Base-by-base conservation (phyloP, 2,329 filamentous ascomycete species). In the Dactylellina parvicollis region DNA sequence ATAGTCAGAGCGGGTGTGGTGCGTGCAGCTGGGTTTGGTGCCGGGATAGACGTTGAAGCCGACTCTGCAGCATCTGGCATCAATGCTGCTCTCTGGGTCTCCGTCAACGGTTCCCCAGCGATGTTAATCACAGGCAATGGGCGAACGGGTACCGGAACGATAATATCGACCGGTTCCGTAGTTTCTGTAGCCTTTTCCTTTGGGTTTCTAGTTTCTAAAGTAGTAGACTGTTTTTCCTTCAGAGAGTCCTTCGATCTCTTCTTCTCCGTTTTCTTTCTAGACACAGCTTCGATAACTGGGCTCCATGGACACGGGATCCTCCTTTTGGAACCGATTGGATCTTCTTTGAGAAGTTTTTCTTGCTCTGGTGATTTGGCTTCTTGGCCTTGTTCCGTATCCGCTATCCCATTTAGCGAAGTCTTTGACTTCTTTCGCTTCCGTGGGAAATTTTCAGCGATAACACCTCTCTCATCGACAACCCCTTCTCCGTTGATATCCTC, bases 401-500 rank as follows among this genome's bases (percentile, higher is more conserved):
- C 22, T 22, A n/a, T n/a, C 42, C 20, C 32, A 24, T 40, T 55
- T 4, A 20, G 30, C 14, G 62, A 57, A 9, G 32, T 26, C 32
- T 52, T 67, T 26, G n/a, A 32, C 26, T 22, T 47, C 52, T 38
- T 57, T 28, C 55, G 2, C 18, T 46, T 62, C 20, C 64, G 62
- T 12, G 61, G 55, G 22, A 52, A 74, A 22, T 74, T 30, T 16
- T 57, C 49, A 1, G 70, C 64, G 12, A 74, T 34, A 3, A 74
- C 61, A 4, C 70, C 70, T 46, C 64, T 74, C 16, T 74, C 70
- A 20, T 74, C 64, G 46, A 74, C 57, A 8, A 74, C 62, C 24
- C 70, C 70, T 34, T 69, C 62, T 3, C 70, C 70, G 32, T 74
- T 74, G 49, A 73, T 64, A 56, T 74, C 70, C 28, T 67, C 64